Base-by-base conservation (phyloP, 306 rosid genomes). In the Quercus rubra region DNA sequence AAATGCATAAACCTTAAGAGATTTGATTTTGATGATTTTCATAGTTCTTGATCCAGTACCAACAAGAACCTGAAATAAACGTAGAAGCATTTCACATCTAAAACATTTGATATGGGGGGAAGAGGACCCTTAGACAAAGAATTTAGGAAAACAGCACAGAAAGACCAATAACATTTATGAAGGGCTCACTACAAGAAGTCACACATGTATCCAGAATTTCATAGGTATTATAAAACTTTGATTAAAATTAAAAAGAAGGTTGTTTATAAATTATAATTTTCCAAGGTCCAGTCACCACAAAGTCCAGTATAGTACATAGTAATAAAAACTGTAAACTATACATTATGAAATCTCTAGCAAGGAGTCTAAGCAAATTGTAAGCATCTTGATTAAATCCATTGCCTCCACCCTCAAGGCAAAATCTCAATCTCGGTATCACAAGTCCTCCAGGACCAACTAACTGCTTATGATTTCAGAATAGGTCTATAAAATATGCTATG, bases 11-110 rank as follows among this genome's bases (percentile, higher is more conserved):
- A 95, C 58, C 80, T 90, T 90, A 79, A 95, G 80, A 25, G 98
- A 88, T 87, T 95, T 95, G 78, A 95, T 87, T 87, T 84, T 91
- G 72, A 93, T 87, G 71, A 96, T 81, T 74, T 84, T 93, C 97
- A 93, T 90, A 75, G 86, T 93, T 88, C 87, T 85, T 58, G 94
- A 91, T 63, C 98, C 99, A 64, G 94, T 91, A 82, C 97, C 99
- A 83, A 96, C 98, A 71, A 96, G 94, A 64, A 96, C 85, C 99
- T 93, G 97, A 77, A 77, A 77, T 73, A 78, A 31, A 78, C 55
- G 79, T 13, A 79, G 10, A 63, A 41, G 66, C 35, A 33, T 43
- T 74, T 49, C 1, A 20, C 5, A 31, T 66, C 72, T 77, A 73
- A 71, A 28, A 59, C 62, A 70, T 13, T 57, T 73, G 75, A 56